These are phyloP conservation scores for Gloeostereum incarnatum DNA, from an alignment of 768 basidiomycete species.

Conservation along the genomic window DNA sequence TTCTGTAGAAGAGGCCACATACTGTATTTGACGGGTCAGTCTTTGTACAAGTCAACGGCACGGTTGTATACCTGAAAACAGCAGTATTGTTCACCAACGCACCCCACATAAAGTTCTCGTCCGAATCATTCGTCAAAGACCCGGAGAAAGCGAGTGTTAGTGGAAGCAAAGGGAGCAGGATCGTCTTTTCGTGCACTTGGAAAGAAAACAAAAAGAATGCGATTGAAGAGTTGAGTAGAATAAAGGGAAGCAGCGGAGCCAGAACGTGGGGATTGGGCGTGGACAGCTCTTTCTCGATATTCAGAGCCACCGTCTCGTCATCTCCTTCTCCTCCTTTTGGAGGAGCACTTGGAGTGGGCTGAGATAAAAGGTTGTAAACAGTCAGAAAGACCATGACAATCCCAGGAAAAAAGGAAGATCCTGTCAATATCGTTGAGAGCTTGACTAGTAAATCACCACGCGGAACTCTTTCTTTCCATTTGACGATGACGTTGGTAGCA, in stretches of 20 bases:
- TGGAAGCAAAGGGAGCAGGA: slow-evolving; percentile 79
- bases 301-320: slow-evolving; percentile 22
- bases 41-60: slow-evolving; percentile 1
- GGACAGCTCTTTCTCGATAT: slow-evolving; percentile 7
- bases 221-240: slow-evolving; percentile 72
- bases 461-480: slow-evolving; percentile 61
- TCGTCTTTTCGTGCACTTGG: slow-evolving; percentile 94
- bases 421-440: slow-evolving; percentile 58
- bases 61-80: slow-evolving; percentile 84
- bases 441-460: slow-evolving; percentile 45
- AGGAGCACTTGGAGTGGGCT: too few relatives aligned
- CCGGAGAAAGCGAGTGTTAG: slow-evolving; percentile 66
- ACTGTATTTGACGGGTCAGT: slow-evolving; percentile 27
- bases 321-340: slow-evolving; percentile 33
- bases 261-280: slow-evolving; percentile 39
- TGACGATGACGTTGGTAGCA: slow-evolving; percentile 79
- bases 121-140: slow-evolving; percentile 39
- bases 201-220: slow-evolving; percentile 96
- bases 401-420: slow-evolving; percentile 59
- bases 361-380: too few relatives aligned
- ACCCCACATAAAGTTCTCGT: slow-evolving; percentile 63
- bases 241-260: slow-evolving; percentile 67
- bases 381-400: too few relatives aligned
- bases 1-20: slow-evolving; percentile 88
- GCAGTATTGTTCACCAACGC: slow-evolving; percentile 75